These are phyloP conservation scores for Vigna radiata DNA, from an alignment of 306 rosid genomes.

Conservation along the genomic window DNA sequence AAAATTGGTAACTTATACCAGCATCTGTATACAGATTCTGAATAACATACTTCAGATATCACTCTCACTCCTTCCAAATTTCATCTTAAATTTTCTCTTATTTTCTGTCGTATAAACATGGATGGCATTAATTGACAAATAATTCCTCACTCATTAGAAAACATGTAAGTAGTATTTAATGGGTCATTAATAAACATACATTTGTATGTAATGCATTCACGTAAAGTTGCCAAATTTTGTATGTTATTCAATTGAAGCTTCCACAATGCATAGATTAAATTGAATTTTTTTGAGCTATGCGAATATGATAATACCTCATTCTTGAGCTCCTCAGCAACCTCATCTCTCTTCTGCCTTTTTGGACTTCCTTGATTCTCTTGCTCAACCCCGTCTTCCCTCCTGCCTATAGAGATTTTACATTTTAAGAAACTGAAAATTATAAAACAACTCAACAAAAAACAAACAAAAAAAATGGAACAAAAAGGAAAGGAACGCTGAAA, in stretches of 20 bases:
- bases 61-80: neutral
- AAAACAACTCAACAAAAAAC: too few species aligned
- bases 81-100: neutral
- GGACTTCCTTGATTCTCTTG: conserved; percentile 51
- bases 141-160: neutral
- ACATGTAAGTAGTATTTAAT: neutral
- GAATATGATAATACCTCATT: conserved; percentile 38
- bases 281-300: neutral
- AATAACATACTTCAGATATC: neutral
- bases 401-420: conserved; percentile 48
- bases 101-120: neutral
- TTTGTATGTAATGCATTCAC: neutral
- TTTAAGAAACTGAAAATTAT: neutral
- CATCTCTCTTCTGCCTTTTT: conserved; percentile 66
- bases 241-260: neutral
- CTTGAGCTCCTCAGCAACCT: conserved; percentile 51
- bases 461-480: neutral
- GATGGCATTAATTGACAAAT: neutral
- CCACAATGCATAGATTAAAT: neutral
- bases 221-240: neutral
- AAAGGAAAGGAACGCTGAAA: neutral
- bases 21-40: neutral
- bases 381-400: conserved; percentile 60
- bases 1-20: neutral
- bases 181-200: neutral